phyloP scores from a whole-genome alignment of 176 grass and related monocot genomes.

The Aegilops tauschii region DNA sequence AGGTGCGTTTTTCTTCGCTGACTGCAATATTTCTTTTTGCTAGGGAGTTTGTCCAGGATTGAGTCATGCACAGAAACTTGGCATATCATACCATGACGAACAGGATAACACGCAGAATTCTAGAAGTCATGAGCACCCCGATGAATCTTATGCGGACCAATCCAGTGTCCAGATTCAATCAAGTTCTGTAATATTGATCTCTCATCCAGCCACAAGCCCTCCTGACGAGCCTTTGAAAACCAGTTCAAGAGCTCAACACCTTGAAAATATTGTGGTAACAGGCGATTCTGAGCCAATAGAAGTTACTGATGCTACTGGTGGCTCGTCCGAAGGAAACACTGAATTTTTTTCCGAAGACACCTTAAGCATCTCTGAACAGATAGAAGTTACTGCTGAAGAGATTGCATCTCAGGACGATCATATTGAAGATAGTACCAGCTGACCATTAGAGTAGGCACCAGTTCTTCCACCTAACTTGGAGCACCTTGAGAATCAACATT shows the following conservation, averaged over 20 bases:
- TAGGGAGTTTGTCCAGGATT: slow-evolving; percentile 84
- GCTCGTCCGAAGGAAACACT: not conserved
- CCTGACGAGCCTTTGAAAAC: not conserved
- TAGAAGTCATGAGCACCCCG: slow-evolving; percentile 11
- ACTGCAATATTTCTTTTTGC: slow-evolving; percentile 15
- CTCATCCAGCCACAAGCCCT: slow-evolving; percentile 18
- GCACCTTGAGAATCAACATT: slow-evolving; percentile 4
- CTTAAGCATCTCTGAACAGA: slow-evolving; percentile 18
- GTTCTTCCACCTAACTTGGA: not conserved
- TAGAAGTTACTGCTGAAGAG: slow-evolving; percentile 30
- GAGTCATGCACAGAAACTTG: slow-evolving; percentile 80
- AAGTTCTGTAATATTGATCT: slow-evolving; percentile 45
- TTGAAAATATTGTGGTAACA: slow-evolving; percentile 7
- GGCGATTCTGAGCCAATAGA: slow-evolving; percentile 25
- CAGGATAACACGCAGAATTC: slow-evolving; percentile 40
- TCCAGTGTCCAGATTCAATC: slow-evolving; percentile 38
- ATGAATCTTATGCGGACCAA: slow-evolving; percentile 31
- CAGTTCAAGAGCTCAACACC: not conserved
- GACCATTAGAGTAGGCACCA: not conserved
- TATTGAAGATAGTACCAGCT: slow-evolving; percentile 36
- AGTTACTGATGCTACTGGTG: not conserved
- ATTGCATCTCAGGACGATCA: slow-evolving; percentile 29
- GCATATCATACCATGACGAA: slow-evolving; percentile 56
- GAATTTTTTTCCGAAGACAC: slow-evolving; percentile 5
- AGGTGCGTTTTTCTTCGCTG: not conserved